phyloP scores from a whole-genome alignment of 805 yeast genomes.

The Teunomyces aglyptinius region DNA sequence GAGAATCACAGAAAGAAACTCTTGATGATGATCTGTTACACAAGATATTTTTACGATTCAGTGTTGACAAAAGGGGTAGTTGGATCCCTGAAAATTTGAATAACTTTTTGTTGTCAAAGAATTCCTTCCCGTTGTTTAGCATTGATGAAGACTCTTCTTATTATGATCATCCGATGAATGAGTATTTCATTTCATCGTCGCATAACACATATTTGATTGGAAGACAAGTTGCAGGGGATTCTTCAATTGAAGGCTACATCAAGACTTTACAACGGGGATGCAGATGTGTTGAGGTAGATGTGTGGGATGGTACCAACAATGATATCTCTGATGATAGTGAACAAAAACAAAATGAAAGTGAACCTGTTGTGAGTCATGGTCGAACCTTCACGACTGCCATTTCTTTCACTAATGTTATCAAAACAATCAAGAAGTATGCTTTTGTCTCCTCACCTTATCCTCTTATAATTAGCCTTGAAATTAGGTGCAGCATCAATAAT shows the following conservation, averaged over 20 bases:
- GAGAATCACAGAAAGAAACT: conserved; percentile 47
- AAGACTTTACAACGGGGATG: conserved; percentile 89
- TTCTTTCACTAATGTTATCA: conserved; percentile 64
- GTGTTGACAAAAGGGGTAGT: conserved; percentile 13
- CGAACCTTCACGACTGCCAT: conserved; percentile 76
- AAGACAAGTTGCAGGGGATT: conserved; percentile 79
- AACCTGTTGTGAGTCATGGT: conserved; percentile 92
- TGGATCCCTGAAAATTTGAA: conserved; percentile 25
- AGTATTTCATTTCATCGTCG: conserved; percentile 87
- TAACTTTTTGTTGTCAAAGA: conserved; percentile 30
- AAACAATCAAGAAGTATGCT: conserved; percentile 77
- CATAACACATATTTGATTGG: conserved; percentile 93
- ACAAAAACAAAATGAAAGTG: conserved; percentile 28
- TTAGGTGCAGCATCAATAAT: conserved; percentile 67
- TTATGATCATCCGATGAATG: conserved; percentile 61
- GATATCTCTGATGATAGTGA: conserved; percentile 14
- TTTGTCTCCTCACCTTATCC: conserved; percentile 88
- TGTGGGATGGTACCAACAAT: conserved; percentile 77
- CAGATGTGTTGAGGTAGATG: conserved; percentile 89
- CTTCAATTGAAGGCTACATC: conserved; percentile 88
- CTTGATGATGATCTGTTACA: conserved; percentile 23
- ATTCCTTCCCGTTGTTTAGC: conserved; percentile 18
- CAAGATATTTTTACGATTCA: conserved; percentile 29
- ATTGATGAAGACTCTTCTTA: conserved; percentile 14
- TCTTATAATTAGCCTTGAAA: conserved; percentile 78